Conservation (phyloP, 345 rosid genomes). For the Linum tenue region DNA sequence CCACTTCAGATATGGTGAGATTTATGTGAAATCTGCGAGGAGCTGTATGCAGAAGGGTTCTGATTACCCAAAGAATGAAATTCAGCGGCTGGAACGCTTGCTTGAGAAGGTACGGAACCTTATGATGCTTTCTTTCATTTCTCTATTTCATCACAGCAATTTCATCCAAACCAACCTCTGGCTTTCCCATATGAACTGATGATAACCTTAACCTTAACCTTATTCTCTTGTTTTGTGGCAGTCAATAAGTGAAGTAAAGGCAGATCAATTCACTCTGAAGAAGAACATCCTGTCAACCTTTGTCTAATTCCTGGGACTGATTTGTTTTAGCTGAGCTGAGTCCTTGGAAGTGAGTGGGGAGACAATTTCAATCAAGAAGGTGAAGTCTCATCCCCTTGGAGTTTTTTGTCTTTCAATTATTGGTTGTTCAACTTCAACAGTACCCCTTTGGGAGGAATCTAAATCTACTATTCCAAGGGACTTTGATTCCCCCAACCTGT, state of each 20-base stretch:
- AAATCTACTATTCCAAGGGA: too few relatives aligned
- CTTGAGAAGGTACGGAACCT: slow-evolving; percentile 52
- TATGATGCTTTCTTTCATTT: too few relatives aligned
- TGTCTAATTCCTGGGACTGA: background rate
- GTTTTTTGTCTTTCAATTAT: background rate
- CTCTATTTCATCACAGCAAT: too few relatives aligned
- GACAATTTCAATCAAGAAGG: background rate
- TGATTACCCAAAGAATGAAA: slow-evolving; percentile 68
- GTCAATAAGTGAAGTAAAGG: slow-evolving; percentile 8
- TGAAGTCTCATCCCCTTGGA: background rate
- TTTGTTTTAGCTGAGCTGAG: background rate
- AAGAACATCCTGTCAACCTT: slow-evolving; percentile 5
- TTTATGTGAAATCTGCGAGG: slow-evolving; percentile 67
- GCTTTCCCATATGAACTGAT: background rate
- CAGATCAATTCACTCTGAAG: slow-evolving; percentile 5
- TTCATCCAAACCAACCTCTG: too few relatives aligned
- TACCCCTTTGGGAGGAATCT: too few relatives aligned
- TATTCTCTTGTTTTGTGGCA: background rate
- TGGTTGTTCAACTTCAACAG: too few relatives aligned
- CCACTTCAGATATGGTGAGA: slow-evolving; percentile 54
- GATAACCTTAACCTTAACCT: too few relatives aligned
- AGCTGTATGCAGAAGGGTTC: slow-evolving; percentile 67
- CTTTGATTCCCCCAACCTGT: too few relatives aligned
- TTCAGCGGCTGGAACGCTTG: slow-evolving; percentile 66
- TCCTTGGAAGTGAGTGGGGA: background rate